phyloP scores from a whole-genome alignment of 352 stramenopile species.

The Phytophthora macrochlamydospora region DNA sequence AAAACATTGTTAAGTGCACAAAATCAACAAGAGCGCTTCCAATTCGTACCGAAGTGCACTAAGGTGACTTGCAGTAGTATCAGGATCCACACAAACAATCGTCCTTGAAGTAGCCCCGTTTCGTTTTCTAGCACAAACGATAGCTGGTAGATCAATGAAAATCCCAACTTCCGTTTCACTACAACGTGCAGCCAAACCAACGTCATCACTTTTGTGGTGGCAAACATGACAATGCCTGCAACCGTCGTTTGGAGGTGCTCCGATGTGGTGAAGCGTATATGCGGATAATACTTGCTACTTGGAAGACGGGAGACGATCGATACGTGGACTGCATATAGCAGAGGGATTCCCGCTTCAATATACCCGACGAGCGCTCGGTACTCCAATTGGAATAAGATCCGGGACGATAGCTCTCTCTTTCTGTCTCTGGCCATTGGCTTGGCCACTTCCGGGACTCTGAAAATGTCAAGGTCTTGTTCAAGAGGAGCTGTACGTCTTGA shows the following conservation, averaged over 20 bases:
- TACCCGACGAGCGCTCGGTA: constrained; percentile 18
- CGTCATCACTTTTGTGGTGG: not conserved
- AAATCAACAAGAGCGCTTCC: too few species aligned
- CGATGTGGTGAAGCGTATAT: not conserved
- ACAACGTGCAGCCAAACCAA: constrained; percentile 8
- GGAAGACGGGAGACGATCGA: constrained; percentile 8
- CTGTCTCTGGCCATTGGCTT: not conserved
- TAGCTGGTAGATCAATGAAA: constrained; percentile 18
- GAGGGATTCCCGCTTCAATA: constrained; percentile 11
- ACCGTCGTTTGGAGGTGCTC: constrained; percentile 14
- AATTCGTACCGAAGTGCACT: not conserved
- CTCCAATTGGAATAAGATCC: constrained; percentile 21
- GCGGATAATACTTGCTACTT: constrained; percentile 19
- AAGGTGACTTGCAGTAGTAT: constrained; percentile 8
- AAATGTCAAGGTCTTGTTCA: not conserved
- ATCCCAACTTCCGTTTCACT: constrained; percentile 18
- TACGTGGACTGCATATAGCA: constrained; percentile 16
- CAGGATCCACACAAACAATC: constrained; percentile 16
- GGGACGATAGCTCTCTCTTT: not conserved
- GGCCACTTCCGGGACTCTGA: not conserved
- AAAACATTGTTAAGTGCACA: too few species aligned
- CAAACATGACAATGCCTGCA: constrained; percentile 9
- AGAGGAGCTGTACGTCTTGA: not conserved
- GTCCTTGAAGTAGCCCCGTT: constrained; percentile 5
- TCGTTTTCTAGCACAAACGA: not conserved